These are phyloP conservation scores for Harringtonia aguacate DNA, from an alignment of 2,329 filamentous ascomycete genomes.

Conservation along the genomic window DNA sequence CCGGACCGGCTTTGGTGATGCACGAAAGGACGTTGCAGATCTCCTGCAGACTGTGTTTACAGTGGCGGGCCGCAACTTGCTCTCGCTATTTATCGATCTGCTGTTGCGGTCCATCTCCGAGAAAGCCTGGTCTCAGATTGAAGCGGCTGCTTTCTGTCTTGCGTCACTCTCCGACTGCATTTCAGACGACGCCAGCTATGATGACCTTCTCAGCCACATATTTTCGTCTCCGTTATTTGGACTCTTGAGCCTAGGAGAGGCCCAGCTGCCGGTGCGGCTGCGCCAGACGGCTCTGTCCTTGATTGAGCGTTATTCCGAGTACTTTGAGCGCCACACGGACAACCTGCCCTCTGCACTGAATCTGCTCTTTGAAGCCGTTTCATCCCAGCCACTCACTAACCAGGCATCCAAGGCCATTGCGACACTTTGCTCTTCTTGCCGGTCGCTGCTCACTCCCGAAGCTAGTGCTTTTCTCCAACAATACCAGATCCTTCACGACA, in stretches of 20 bases:
- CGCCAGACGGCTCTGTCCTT: conserved; percentile 59
- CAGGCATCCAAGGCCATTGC: conserved; percentile 65
- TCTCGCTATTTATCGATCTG: conserved; percentile 46
- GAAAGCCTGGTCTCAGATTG: conserved; percentile 47
- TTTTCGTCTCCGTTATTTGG: conserved; percentile 51
- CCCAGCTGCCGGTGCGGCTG: conserved; percentile 48
- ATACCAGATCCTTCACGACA: conserved; percentile 53
- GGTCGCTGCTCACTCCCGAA: conserved; percentile 56
- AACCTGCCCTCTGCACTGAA: conserved; percentile 61
- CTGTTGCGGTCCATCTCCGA: conserved; percentile 37
- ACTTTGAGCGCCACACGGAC: conserved; percentile 60
- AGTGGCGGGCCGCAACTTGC: conserved; percentile 42
- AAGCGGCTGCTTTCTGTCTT: conserved; percentile 52
- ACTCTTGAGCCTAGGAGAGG: conserved; percentile 37
- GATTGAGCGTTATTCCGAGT: conserved; percentile 64
- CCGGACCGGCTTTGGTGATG: conserved; percentile 56
- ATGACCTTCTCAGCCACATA: conserved; percentile 47
- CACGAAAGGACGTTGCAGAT: conserved; percentile 69
- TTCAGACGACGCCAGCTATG: conserved; percentile 43
- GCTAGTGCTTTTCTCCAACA: conserved; percentile 59
- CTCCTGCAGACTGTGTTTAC: conserved; percentile 63
- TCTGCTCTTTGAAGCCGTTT: conserved; percentile 61
- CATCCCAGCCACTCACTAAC: conserved; percentile 48
- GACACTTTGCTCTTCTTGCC: conserved; percentile 65
- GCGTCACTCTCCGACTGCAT: conserved; percentile 57